Percentiles rank a stretch among this genome's conserved stretches.
Evolutionary conservation across 495 filamentous ascomycete genomes (phyloP).

Genomic region (Eremomyces bilateralis): DNA sequence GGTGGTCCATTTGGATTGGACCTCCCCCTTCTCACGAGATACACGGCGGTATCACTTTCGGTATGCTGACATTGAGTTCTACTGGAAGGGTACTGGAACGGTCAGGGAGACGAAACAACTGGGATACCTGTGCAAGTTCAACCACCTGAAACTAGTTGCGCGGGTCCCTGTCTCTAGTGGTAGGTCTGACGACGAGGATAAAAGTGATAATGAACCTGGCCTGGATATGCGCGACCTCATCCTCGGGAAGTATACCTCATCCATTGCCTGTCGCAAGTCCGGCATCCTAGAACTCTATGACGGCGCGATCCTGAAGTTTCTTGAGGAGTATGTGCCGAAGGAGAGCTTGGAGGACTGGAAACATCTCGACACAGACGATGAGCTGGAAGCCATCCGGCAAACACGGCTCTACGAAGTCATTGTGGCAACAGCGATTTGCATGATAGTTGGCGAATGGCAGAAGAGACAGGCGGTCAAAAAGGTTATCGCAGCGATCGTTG

Average conservation of each 20-base stretch:
- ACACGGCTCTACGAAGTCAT: slow-evolving; percentile 9
- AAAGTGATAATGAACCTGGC: background rate
- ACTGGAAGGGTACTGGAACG: slow-evolving; percentile 5
- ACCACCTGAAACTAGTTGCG: slow-evolving; percentile 4
- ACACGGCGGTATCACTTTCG: slow-evolving; percentile 5
- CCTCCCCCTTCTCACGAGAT: slow-evolving; percentile 5
- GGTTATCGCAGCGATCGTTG: slow-evolving; percentile 3
- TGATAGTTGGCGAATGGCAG: slow-evolving; percentile 11
- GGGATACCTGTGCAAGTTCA: background rate
- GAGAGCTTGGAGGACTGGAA: background rate
- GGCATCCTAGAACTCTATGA: slow-evolving; percentile 9
- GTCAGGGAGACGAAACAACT: background rate
- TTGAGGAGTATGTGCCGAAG: slow-evolving; percentile 1
- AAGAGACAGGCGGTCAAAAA: slow-evolving; percentile 10
- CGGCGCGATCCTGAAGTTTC: slow-evolving; percentile 5
- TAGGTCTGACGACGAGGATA: background rate
- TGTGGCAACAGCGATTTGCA: slow-evolving; percentile 13
- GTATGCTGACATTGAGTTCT: slow-evolving; percentile 3
- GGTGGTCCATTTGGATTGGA: slow-evolving; percentile 10
- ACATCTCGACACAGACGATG: background rate
- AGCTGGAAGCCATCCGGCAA: slow-evolving; percentile 2
- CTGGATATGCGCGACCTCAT: slow-evolving; percentile 3
- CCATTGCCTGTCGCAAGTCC: slow-evolving; percentile 4
- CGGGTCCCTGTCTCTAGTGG: background rate
- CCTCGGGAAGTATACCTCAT: slow-evolving; percentile 8